Base-by-base conservation (phyloP, 2,329 filamentous ascomycete species). In the Pseudocercospora fijiensis region DNA sequence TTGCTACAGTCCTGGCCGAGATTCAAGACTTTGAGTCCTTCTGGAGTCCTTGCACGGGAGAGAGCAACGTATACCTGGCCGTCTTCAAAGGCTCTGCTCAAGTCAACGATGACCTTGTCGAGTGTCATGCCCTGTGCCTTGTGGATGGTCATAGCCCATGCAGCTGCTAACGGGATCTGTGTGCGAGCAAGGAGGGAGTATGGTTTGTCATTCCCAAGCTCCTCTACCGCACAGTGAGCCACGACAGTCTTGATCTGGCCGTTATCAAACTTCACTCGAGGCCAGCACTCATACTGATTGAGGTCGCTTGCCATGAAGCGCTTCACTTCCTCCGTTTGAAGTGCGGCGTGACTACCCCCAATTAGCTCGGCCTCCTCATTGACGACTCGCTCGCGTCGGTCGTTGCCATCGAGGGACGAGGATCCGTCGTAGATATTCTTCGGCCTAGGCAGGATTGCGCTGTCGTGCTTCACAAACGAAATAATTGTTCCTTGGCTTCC, bases 21-120 rank as follows among this genome's bases (percentile, higher is more conserved):
- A n/a, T 8, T 9, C 6, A 47, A 18, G 9, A 53, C 10, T 16
- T n/a, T 30, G 49, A 53, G 49, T 16, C 84, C 84, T 0, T 77
- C 70, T 1, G 86, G 75, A 4, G 77, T 79, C 10, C 77, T 79
- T 16, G 83, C 84, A 64, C 85, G 75, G 20, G 83, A 85, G 8
- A 88, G 77, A 16, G 85, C 85, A 8, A 89, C 86, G 62, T 89
- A 89, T 0, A 82, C 81, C 74, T 88, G 86, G 0, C 85, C 85
- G 18, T 80, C 76, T 61, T 84, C 83, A 67, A 87, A 89, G 0
- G 79, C 79, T 2, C 74, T 71, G 0, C 72, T 71, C 4, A 89
- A 71, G 68, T 88, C 76, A 0, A 89, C 83, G 0, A 82, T 78
- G 1, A 86, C 85, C 37, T 41, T 41, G 37, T 41, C 8, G 1